Evolutionary conservation across 1,284 basidiomycete species (phyloP), one percentile per base, ranked within the genome.

Genomic region (Mycosarcoma mackinlayi): DNA sequence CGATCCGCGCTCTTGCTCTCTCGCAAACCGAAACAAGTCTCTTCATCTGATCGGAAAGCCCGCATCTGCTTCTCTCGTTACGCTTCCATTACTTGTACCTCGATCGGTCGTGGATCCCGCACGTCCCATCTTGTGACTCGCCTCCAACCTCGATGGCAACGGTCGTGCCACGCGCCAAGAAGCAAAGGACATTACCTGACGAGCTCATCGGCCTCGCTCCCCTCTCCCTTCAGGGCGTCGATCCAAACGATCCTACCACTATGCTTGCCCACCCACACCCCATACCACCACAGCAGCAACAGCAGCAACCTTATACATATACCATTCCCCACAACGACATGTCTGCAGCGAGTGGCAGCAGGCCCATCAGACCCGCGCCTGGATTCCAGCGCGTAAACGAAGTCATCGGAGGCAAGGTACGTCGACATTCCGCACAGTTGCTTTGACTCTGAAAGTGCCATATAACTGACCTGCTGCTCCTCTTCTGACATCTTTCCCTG

Each of bases 361-460:
- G 63, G 40, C 58, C 67, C 37, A 19, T 28, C 4, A 57, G 37
- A 13, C 54, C 58, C 39, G 57, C 58, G 14, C 45, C 62, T 2
- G 68, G 57, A 14, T 54, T 76, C 24, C 64, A 70, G 24, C 71
- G 58, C 35, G 76, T 77, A 21, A 76, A 74, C 44, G 76, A 77
- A 53, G 38, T 77, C 33, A 75, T 77, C 33, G 71, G 50, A 16
- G 76, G 76, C 31, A 77, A 77, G 60, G 74, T 75, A 58, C 41
- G 73, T 65, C 6, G 11, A 21, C 35, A n/a, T n/a, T 10, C 4
- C 18, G 23, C 27, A 19, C 18, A 21, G 6, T 23, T n/a, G 31
- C 11, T n/a, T 45, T 13, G 4, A 18, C 13, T 18, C 30, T 30
- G 31, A 39, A 14, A 31, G 14, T 28, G 33, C 37, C n/a, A n/a